Base-by-base conservation (phyloP, 73 alveolate genomes). In the Diophrys appendiculata region DNA sequence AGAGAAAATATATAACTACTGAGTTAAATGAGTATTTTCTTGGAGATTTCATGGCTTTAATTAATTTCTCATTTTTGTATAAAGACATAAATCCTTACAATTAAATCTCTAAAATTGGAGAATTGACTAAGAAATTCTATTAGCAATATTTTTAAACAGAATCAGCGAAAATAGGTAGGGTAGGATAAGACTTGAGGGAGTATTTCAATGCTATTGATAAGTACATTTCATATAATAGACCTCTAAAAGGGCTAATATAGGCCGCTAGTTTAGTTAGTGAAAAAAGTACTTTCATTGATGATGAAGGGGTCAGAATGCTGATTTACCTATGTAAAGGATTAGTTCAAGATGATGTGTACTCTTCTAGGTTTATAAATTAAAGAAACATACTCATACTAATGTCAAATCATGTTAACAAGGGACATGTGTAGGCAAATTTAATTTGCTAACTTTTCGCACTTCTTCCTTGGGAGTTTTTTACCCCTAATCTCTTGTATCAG, bases 1-100 rank as follows among this genome's bases (percentile, higher is more conserved):
- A 60, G 54, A 54, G 78, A 55, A 8, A 24, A 23, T 54, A 73
- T 54, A 54, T 52, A 34, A 32, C 72, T 80, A 76, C 29, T 80
- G 2, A 54, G 25, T n/a, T 54, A 69, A 23, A 69, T 80, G 55
- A 80, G 72, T 56, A 32, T 71, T 29, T 78, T 30, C 77, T 69
- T 25, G 84, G 64, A 52, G 73, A 35, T 33, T 81, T 81, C 84
- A 3, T 81, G 0, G 73, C 14, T 23, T 34, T 70, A 22, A 73
- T 81, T 30, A 81, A 81, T 56, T 28, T 70, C 34, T 80, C 83
- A 1, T 35, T 55, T 27, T 30, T 81, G 3, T 73, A 72, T 60
- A 81, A 72, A 30, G 90, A 81, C 52, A 23, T 67, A 14, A 81
- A 54, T 33, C 32, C 73, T 0, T 81, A 72, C 74, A 72, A 34